Conservation (phyloP, 192 early-diverging fungal genomes). For the Lunasporangiospora selenospora region DNA sequence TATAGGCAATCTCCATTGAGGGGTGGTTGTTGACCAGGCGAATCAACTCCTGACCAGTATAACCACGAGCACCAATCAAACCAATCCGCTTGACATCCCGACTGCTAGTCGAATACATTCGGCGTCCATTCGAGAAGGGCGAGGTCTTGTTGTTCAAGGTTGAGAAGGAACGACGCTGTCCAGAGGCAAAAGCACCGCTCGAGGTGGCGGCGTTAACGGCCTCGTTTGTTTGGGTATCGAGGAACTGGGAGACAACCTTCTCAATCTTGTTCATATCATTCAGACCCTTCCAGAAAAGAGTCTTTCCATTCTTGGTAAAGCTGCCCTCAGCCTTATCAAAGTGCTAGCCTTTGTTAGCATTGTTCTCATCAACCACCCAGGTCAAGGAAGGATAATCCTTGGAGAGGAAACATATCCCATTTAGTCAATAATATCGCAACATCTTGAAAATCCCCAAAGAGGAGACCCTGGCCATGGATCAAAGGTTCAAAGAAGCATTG, state of each 20-base stretch:
- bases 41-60: constrained; percentile 96
- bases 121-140: constrained; percentile 50
- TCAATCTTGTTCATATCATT: constrained; percentile 82
- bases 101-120: constrained; percentile 63
- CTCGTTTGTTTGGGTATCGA: constrained; percentile 40
- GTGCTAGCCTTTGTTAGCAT: constrained; percentile 91
- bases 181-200: constrained; percentile 13
- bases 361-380: constrained; percentile 81
- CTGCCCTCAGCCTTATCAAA: constrained; percentile 96
- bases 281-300: constrained; percentile 95
- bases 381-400: constrained; percentile 84
- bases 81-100: constrained; percentile 68
- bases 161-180: constrained; percentile 66
- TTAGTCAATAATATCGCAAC: too few species aligned
- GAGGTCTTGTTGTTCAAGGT: constrained; percentile 49
- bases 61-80: constrained; percentile 97
- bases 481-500: too few species aligned
- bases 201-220: constrained; percentile 20
- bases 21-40: constrained; percentile 89
- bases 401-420: too few species aligned
- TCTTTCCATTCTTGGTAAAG: constrained; percentile 73
- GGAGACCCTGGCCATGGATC: too few species aligned
- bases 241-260: constrained; percentile 66
- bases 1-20: constrained; percentile 81
- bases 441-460: too few species aligned